Evolutionary conservation across 2,329 filamentous ascomycete species (phyloP), one percentile per base, ranked within the genome.

Genomic region (Cladorrhinum sp.): DNA sequence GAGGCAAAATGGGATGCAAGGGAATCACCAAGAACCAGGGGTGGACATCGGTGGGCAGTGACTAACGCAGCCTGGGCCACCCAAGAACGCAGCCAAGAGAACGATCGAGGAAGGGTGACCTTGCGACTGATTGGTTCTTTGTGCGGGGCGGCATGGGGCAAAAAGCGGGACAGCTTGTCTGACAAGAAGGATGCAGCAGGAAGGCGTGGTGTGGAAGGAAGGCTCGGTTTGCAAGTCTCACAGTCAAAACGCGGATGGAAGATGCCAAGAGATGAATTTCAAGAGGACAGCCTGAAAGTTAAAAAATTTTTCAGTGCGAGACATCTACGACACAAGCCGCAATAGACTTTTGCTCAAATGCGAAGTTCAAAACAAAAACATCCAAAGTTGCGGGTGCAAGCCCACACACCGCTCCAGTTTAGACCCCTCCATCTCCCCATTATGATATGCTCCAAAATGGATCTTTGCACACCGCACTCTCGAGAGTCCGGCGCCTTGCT

Each of bases 1-100:
- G 65, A 66, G 63, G 65, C 66, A 67, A 68, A 66, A 66, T 24
- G 50, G 55, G 61, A 70, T 66, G 66, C 65, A 69, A 65, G 67
- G 65, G 66, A 45, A 45, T 22, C 41, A 45, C 4, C 16, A n/a
- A 45, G 41, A 45, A 45, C 64, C 65, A 64, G 61, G 66, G 68
- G 58, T 66, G 53, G 58, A n/a, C 65, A 65, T 60, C 65, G 68
- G 58, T 66, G 52, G 58, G n/a, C 25, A 55, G 62, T 58, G 57
- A 62, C 61, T 49, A 58, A 62, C 62, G 59, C 55, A 62, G 62
- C 62, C 52, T 24, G 61, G 64, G 50, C 58, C 65, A 59, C 64
- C 32, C 45, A 29, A 50, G 50, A 45, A 13, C 41, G 41, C 41
- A 45, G 53, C 52, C 65, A 60, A 63, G 62, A 49, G 41, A 36